Evolutionary conservation across 2,329 filamentous ascomycete genomes (phyloP).

Genomic region (Pyricularia grisea): DNA sequence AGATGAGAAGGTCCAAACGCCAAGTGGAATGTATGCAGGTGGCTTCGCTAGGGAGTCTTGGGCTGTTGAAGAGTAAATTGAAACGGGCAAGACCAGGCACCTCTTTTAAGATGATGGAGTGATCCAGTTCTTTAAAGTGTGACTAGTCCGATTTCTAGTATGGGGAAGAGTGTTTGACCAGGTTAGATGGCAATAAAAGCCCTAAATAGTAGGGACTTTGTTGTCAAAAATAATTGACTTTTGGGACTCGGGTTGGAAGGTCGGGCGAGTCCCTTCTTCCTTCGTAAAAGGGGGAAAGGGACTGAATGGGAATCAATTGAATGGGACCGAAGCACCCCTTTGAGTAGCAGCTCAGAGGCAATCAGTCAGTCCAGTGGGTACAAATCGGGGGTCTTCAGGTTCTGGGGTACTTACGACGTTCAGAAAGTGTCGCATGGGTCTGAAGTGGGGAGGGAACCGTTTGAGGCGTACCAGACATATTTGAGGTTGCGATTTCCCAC

Average conservation of each 20-base stretch:
- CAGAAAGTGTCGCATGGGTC: not conserved
- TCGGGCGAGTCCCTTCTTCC: not conserved
- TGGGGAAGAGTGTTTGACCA: not conserved
- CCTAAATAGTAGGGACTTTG: not conserved
- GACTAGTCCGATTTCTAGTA: not conserved
- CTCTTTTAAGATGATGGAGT: not conserved
- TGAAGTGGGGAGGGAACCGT: not conserved
- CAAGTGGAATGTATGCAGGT: not conserved
- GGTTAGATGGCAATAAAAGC: not conserved
- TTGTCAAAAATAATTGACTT: not conserved
- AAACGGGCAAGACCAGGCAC: not conserved
- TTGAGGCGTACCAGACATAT: not conserved
- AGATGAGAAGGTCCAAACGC: not conserved
- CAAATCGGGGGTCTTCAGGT: not conserved
- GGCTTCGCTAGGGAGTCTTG: not conserved
- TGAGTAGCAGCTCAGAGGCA: not conserved
- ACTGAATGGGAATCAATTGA: not conserved
- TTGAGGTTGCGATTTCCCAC: not conserved
- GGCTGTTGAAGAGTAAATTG: not conserved
- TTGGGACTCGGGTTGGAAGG: not conserved
- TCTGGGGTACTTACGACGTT: not conserved
- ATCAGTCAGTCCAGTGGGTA: not conserved
- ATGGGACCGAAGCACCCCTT: not conserved
- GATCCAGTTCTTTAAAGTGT: not conserved
- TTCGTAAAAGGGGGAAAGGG: not conserved